Conservation (phyloP, 192 early-diverging fungal species). For the Radiomyces spectabilis region DNA sequence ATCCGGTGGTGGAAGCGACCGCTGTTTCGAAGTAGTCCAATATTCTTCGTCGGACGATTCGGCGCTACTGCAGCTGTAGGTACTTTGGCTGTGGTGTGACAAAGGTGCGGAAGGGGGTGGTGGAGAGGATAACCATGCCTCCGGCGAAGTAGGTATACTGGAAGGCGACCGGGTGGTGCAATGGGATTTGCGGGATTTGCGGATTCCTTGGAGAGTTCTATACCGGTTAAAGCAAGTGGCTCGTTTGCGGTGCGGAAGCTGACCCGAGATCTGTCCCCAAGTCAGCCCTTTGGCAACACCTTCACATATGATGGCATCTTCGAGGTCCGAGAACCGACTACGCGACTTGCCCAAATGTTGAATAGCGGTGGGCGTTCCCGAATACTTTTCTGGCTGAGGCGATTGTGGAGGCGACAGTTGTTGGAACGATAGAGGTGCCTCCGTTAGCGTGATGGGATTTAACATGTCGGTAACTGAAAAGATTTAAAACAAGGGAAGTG, state of each 20-base stretch:
- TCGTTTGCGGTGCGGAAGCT: conserved; percentile 26
- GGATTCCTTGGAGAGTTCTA: conserved; percentile 23
- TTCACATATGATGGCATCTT: conserved; percentile 28
- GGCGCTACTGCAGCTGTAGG: too few species aligned
- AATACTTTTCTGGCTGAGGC: too few species aligned
- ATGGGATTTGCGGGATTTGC: conserved; percentile 20
- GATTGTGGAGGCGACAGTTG: conserved; percentile 5
- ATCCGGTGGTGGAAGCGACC: too few species aligned
- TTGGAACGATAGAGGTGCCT: background rate
- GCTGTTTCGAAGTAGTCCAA: too few species aligned
- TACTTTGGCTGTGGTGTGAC: too few species aligned
- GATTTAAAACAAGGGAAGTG: background rate
- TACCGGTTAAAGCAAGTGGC: conserved; percentile 31
- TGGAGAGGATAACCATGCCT: background rate
- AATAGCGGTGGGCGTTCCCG: background rate
- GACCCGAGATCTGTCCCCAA: conserved; percentile 28
- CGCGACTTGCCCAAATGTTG: conserved; percentile 12
- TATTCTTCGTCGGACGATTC: too few species aligned
- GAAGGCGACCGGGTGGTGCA: conserved; percentile 1
- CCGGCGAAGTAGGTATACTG: conserved; percentile 4
- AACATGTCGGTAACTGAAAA: conserved; percentile 17
- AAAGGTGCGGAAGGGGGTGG: background rate
- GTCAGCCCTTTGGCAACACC: conserved; percentile 28
- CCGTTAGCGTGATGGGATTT: conserved; percentile 2
- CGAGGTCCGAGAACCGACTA: conserved; percentile 23